These are phyloP conservation scores for Tarenaya hassleriana DNA, from an alignment of 345 rosid genomes.

Conservation along the genomic window DNA sequence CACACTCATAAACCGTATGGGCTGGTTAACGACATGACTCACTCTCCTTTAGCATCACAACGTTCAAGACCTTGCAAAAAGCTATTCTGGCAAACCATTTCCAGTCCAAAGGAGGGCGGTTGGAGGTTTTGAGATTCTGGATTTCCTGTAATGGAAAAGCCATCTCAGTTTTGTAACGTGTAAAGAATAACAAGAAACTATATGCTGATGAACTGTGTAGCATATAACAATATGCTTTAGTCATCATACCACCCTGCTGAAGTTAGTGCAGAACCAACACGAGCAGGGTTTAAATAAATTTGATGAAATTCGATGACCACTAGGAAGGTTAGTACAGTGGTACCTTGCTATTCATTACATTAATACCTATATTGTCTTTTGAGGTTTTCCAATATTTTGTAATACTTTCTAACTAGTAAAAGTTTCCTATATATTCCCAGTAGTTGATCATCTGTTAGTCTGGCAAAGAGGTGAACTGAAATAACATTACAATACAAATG, in stretches of 20 bases:
- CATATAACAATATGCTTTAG: conserved; percentile 20
- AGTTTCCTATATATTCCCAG: conserved; percentile 17
- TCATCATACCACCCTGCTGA: conserved; percentile 25
- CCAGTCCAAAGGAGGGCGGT: conserved; percentile 9
- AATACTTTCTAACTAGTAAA: conserved; percentile 3
- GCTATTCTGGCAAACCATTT: conserved; percentile 24
- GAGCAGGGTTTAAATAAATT: conserved; percentile 20
- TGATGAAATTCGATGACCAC: conserved; percentile 14
- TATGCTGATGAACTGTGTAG: conserved; percentile 14
- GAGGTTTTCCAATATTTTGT: conserved; percentile 1
- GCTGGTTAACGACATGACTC: too few species aligned
- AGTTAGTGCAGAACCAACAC: conserved; percentile 25
- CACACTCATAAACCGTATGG: too few species aligned
- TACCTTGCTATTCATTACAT: conserved; percentile 23
- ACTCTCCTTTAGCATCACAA: conserved; percentile 22
- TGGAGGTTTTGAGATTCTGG: conserved; percentile 16
- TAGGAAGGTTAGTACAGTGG: conserved; percentile 21
- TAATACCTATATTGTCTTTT: conserved; percentile 14
- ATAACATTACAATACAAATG: conserved; percentile 15
- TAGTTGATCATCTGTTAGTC: conserved; percentile 16
- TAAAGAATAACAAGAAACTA: conserved; percentile 15
- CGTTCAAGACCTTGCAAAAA: conserved; percentile 22
- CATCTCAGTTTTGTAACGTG: conserved; percentile 14
- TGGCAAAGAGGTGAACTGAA: conserved; percentile 13
- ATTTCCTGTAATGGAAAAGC: conserved; percentile 34